Conservation (phyloP, 2,329 filamentous ascomycete genomes). For the Arthrobotrys iridis region DNA sequence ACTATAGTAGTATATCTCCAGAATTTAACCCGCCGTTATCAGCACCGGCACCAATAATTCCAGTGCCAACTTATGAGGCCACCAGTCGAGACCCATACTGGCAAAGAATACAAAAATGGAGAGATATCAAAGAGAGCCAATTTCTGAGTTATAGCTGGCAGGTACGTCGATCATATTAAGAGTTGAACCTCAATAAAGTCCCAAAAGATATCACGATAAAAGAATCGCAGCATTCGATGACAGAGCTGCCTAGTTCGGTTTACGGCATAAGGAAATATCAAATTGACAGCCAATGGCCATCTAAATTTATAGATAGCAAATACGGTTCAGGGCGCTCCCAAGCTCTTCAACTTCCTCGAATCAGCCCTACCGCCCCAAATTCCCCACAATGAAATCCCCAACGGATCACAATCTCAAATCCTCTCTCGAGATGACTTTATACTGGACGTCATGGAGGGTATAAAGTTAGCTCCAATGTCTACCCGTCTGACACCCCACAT, state of each 20-base stretch:
- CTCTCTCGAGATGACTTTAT: conserved; percentile 68
- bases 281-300: conserved; percentile 15
- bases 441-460: conserved; percentile 67
- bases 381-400: conserved; percentile 59
- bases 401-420: conserved; percentile 59
- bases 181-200: not conserved
- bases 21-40: not conserved
- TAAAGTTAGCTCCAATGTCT: conserved; percentile 69
- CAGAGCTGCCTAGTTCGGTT: no score
- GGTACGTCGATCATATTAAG: conserved; percentile 60
- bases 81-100: conserved; percentile 62
- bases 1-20: not conserved
- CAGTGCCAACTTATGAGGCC: not conserved
- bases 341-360: conserved; percentile 66
- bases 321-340: conserved; percentile 65
- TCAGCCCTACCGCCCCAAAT: conserved; percentile 66
- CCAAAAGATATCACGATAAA: no score
- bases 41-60: not conserved
- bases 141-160: conserved; percentile 69
- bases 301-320: conserved; percentile 63
- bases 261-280: no score
- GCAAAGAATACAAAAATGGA: conserved; percentile 66
- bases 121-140: conserved; percentile 64
- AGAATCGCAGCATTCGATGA: no score
- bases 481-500: conserved; percentile 71